Percentiles rank a stretch among this genome's conserved stretches.
These are phyloP conservation scores for Candida mesenterica DNA, from an alignment of 1,139 yeast species.

Conservation along the genomic window DNA sequence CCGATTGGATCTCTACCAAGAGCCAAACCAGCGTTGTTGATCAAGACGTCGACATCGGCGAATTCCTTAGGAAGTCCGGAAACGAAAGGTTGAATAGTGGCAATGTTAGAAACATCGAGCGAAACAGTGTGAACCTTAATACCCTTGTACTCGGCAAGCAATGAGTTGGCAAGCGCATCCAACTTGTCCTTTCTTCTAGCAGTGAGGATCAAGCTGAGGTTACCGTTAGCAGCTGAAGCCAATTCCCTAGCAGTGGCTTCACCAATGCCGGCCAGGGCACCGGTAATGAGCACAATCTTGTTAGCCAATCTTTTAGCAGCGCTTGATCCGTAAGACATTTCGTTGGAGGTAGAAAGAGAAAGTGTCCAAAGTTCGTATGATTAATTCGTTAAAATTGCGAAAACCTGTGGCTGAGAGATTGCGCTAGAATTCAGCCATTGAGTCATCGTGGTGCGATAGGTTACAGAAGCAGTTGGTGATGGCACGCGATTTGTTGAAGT, in stretches of 20 bases:
- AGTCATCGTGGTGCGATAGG: no score
- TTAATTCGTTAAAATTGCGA: no score
- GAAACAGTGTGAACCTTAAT: conserved; percentile 27
- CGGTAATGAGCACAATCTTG: conserved; percentile 64
- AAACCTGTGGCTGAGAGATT: no score
- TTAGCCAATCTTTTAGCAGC: conserved; percentile 61
- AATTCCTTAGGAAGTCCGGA: conserved; percentile 32
- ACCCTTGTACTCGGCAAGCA: conserved; percentile 23
- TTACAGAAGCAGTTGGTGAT: no score
- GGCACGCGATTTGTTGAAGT: no score
- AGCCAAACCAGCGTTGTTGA: conserved; percentile 47
- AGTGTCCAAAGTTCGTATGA: not conserved
- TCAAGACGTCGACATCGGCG: conserved; percentile 37
- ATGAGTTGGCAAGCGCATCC: conserved; percentile 26
- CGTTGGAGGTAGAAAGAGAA: conserved; percentile 3
- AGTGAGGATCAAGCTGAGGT: conserved; percentile 38
- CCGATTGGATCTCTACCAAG: conserved; percentile 41
- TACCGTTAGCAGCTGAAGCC: conserved; percentile 39
- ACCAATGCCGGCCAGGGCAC: conserved; percentile 71
- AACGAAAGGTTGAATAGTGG: conserved; percentile 33
- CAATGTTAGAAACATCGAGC: conserved; percentile 39
- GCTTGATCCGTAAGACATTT: conserved; percentile 51
- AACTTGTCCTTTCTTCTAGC: conserved; percentile 44
- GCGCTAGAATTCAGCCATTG: no score
- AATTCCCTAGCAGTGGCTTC: conserved; percentile 42